These are phyloP conservation scores for Nepenthes mirabilis DNA, from an alignment of 148 eudicot species.

Conservation along the genomic window DNA sequence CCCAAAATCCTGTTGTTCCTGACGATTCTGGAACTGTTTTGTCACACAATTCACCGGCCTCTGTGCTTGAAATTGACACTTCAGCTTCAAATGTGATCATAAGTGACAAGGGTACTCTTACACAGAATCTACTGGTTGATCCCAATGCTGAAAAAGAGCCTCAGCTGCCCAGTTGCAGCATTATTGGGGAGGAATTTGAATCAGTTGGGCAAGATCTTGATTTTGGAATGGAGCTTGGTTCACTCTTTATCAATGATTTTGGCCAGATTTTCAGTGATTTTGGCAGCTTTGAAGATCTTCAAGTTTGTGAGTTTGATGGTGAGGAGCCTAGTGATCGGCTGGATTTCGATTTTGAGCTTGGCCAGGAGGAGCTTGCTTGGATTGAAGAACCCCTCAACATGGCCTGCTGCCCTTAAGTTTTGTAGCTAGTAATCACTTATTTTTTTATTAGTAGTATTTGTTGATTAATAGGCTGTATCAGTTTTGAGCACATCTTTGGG, in stretches of 20 bases:
- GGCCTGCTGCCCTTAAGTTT: conserved; percentile 79
- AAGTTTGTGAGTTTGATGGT: conserved; percentile 23
- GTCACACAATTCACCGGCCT: conserved; percentile 43
- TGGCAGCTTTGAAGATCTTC: conserved; percentile 23
- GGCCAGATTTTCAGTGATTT: conserved; percentile 25
- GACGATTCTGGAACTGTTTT: conserved; percentile 30
- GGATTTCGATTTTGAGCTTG: conserved; percentile 54
- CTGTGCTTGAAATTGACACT: conserved; percentile 42
- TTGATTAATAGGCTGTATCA: not conserved
- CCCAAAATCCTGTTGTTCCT: conserved; percentile 17
- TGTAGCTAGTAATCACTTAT: conserved; percentile 32
- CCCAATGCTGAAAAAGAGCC: not conserved
- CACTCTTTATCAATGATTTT: conserved; percentile 22
- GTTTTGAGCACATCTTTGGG: not conserved
- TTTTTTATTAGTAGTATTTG: not conserved
- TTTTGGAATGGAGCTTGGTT: conserved; percentile 36
- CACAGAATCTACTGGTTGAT: not conserved
- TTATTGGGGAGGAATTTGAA: conserved; percentile 9
- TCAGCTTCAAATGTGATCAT: conserved; percentile 8
- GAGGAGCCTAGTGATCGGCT: conserved; percentile 36
- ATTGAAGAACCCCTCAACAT: conserved; percentile 53
- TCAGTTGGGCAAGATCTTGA: conserved; percentile 32
- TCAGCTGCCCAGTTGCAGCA: not conserved
- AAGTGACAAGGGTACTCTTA: not conserved
- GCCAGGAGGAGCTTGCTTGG: conserved; percentile 39